phyloP scores from a whole-genome alignment of 345 rosid genomes.

The Sapria himalayana region DNA sequence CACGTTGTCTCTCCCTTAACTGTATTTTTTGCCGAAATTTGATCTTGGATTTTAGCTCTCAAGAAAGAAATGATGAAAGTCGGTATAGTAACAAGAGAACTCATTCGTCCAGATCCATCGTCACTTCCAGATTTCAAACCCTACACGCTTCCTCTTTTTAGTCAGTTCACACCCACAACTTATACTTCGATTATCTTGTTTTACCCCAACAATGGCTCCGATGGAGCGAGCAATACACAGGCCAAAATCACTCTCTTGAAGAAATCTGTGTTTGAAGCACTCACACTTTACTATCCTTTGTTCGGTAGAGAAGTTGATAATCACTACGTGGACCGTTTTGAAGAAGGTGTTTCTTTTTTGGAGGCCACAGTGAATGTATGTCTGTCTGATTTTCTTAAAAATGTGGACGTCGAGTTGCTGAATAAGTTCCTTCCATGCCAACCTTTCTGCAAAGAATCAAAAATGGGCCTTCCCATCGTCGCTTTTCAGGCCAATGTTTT shows the following conservation, averaged over 20 bases:
- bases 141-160: slow-evolving; percentile 2
- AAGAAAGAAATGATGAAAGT: too few species aligned
- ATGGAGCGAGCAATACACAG: neutral
- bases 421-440: slow-evolving; percentile 6
- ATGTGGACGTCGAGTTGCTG: neutral
- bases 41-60: too few species aligned
- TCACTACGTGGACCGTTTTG: neutral
- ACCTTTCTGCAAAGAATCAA: neutral
- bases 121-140: neutral
- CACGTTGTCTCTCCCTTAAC: too few species aligned
- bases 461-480: neutral
- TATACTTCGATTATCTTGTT: slow-evolving; percentile 3
- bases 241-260: neutral
- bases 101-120: too few species aligned
- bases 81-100: too few species aligned
- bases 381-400: slow-evolving; percentile 2
- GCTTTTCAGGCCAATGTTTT: slow-evolving; percentile 7
- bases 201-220: too few species aligned
- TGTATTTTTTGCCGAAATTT: too few species aligned
- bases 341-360: slow-evolving; percentile 1
- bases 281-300: slow-evolving; percentile 1
- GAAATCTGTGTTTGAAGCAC: slow-evolving; percentile 4
- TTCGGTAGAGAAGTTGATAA: slow-evolving; percentile 5
- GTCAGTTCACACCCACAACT: neutral
- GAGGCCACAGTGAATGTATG: neutral